Evolutionary conservation across 1,284 basidiomycete genomes (phyloP), one percentile per base, ranked within the genome.

Genomic region (Apiotrichum akiyoshidainum): DNA sequence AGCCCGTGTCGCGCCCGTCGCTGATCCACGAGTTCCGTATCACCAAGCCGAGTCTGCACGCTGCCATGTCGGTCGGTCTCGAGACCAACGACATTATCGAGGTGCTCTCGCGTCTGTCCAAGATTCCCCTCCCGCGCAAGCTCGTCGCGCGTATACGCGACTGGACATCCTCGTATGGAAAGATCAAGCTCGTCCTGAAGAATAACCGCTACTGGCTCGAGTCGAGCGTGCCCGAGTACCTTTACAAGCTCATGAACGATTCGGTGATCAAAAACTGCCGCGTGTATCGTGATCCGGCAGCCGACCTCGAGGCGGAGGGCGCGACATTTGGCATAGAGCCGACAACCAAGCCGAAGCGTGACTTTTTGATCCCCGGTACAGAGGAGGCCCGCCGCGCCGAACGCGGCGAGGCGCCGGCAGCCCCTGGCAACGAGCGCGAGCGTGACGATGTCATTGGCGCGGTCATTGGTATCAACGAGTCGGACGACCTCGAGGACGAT

Each of bases 21-120:
- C 91, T 96, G 79, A 95, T 99, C 64, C 96, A 99, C 80, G 96
- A 99, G 82, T 99, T 98, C 84, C 93, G 96, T 79, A 86, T 99
- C 71, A 98, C 95, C 52, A 89, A 94, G 48, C 96, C 98, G 78
- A 97, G 94, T 26, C 83, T 99, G 33, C 98, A 99, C 78, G 96
- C 96, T 54, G 96, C 96, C 56, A 95, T 99, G 62, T 98, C 94
- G 16, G 96, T 99, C 59, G 96, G 96, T 22, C 81, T 99, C 40
- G 92, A 98, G 75, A 99, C 96, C 5, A 88, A 95, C 72, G 94
- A 99, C 76, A 99, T 99, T 70, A 97, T 99, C 77, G 92, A 94
- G 82, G 96, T 93, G 19, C 80, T 94, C 61, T 90, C 90, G 66
- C 86, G 91, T 52, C 77, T 93, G 53, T 92, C 90, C 12, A 93